Evolutionary conservation across 2,329 filamentous ascomycete genomes (phyloP).

Genomic region (Fusarium floridanum): DNA sequence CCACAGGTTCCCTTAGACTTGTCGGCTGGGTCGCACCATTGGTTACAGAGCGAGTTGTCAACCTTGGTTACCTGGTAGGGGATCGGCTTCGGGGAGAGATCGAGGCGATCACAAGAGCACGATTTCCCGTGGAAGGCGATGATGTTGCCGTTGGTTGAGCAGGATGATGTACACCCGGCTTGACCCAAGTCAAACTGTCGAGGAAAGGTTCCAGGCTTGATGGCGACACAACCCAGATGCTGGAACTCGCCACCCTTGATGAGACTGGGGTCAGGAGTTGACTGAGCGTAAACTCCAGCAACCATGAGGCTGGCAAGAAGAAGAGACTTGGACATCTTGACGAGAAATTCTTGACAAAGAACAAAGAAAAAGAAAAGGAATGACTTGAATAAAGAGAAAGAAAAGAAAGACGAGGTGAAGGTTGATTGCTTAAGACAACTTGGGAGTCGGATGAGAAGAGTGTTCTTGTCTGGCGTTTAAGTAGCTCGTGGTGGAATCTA

Average conservation of each 20-base stretch:
- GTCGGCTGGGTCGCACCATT: conserved; percentile 32
- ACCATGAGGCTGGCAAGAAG: conserved; percentile 20
- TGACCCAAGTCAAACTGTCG: conserved; percentile 21
- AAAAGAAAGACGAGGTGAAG: conserved; percentile 19
- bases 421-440: conserved; percentile 3
- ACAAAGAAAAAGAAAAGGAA: conserved; percentile 31
- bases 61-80: conserved; percentile 31
- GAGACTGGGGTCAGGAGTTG: conserved; percentile 26
- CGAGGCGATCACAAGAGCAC: conserved; percentile 38
- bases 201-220: conserved; percentile 31
- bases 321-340: conserved; percentile 21
- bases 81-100: conserved; percentile 27
- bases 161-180: conserved; percentile 22
- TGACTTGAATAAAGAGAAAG: conserved; percentile 17
- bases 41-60: conserved; percentile 29
- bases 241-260: conserved; percentile 15
- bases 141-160: conserved; percentile 37
- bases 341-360: conserved; percentile 20
- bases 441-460: background rate
- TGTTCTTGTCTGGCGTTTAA: conserved; percentile 22
- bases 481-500: background rate
- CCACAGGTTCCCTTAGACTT: conserved; percentile 35
- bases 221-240: conserved; percentile 32
- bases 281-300: conserved; percentile 25
- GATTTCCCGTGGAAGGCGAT: conserved; percentile 30